Evolutionary conservation across 2,329 filamentous ascomycete species (phyloP).

Genomic region (Aspergillus uvarum): DNA sequence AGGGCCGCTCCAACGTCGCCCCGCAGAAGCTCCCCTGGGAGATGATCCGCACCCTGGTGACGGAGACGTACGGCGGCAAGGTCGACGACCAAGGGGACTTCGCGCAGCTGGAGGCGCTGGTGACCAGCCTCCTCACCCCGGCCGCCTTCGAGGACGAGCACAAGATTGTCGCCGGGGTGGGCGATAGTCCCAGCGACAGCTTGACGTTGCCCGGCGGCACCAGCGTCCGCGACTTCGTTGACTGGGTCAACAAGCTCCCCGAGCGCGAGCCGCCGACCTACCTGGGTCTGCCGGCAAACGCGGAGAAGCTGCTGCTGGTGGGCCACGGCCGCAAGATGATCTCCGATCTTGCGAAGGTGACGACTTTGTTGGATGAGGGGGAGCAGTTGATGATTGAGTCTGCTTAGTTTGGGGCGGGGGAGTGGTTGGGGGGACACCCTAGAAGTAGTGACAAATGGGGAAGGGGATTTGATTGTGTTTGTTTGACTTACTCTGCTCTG

Average conservation of each 20-base stretch:
- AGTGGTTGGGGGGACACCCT: not conserved
- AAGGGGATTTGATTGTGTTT: too few species aligned
- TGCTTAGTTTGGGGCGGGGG: slow-evolving; percentile 7
- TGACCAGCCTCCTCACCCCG: slow-evolving; percentile 76
- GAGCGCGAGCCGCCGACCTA: slow-evolving; percentile 97
- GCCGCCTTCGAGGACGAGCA: slow-evolving; percentile 90
- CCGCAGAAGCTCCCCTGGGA: slow-evolving; percentile 95
- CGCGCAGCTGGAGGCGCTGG: slow-evolving; percentile 67
- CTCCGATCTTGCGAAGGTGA: slow-evolving; percentile 77
- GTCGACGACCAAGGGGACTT: slow-evolving; percentile 91
- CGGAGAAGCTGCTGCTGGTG: slow-evolving; percentile 90
- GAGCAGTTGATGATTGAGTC: slow-evolving; percentile 79
- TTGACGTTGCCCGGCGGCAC: slow-evolving; percentile 79
- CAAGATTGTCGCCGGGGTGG: slow-evolving; percentile 73
- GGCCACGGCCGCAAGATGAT: slow-evolving; percentile 84
- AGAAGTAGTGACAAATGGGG: not conserved
- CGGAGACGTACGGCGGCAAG: slow-evolving; percentile 96
- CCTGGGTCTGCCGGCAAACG: slow-evolving; percentile 88
- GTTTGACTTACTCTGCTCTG: too few species aligned
- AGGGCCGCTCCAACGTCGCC: slow-evolving; percentile 86
- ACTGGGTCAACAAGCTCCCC: slow-evolving; percentile 87
- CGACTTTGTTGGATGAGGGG: slow-evolving; percentile 85
- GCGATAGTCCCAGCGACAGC: slow-evolving; percentile 51
- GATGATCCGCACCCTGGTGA: slow-evolving; percentile 85
- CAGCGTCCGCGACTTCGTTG: slow-evolving; percentile 78